These are phyloP conservation scores for Aphanomyces euteiches DNA, from an alignment of 352 stramenopile genomes.

Conservation along the genomic window DNA sequence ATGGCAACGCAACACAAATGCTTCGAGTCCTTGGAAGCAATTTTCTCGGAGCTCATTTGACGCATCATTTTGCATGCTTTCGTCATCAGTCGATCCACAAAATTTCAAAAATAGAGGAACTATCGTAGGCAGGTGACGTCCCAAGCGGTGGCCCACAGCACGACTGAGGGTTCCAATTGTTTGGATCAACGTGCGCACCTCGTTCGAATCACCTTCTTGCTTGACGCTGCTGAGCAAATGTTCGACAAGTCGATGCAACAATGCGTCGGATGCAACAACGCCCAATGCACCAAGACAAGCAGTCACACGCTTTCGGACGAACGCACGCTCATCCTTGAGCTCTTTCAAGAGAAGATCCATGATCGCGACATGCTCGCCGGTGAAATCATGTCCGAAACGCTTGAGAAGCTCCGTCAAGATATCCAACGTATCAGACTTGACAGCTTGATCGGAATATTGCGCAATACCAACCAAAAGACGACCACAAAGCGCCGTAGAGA, in stretches of 20 bases:
- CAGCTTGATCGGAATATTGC: slow-evolving; percentile 64
- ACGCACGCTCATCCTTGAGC: slow-evolving; percentile 71
- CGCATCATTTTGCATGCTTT: slow-evolving; percentile 90
- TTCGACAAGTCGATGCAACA: slow-evolving; percentile 92
- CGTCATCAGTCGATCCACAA: slow-evolving; percentile 89
- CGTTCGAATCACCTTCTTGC: slow-evolving; percentile 50
- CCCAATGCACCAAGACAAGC: slow-evolving; percentile 93
- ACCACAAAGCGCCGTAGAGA: slow-evolving; percentile 68
- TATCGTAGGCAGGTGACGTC: slow-evolving; percentile 93
- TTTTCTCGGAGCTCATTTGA: slow-evolving; percentile 96
- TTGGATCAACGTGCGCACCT: slow-evolving; percentile 93
- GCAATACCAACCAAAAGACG: slow-evolving; percentile 60
- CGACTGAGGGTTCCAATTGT: slow-evolving; percentile 96
- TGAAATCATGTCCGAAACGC: slow-evolving; percentile 91
- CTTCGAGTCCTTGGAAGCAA: slow-evolving; percentile 98
- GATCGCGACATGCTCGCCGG: slow-evolving; percentile 84
- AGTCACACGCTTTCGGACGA: slow-evolving; percentile 95
- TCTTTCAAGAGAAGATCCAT: slow-evolving; percentile 85
- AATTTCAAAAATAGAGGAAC: slow-evolving; percentile 96
- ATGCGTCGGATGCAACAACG: slow-evolving; percentile 91
- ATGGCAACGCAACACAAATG: slow-evolving; percentile 95
- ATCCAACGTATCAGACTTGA: slow-evolving; percentile 95
- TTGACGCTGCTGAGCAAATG: slow-evolving; percentile 90
- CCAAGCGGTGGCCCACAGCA: slow-evolving; percentile 93
- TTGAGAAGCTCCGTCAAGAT: slow-evolving; percentile 96